Evolutionary conservation across 371 early-diverging fungal genomes (phyloP).

Genomic region (Synchytrium microbalum): DNA sequence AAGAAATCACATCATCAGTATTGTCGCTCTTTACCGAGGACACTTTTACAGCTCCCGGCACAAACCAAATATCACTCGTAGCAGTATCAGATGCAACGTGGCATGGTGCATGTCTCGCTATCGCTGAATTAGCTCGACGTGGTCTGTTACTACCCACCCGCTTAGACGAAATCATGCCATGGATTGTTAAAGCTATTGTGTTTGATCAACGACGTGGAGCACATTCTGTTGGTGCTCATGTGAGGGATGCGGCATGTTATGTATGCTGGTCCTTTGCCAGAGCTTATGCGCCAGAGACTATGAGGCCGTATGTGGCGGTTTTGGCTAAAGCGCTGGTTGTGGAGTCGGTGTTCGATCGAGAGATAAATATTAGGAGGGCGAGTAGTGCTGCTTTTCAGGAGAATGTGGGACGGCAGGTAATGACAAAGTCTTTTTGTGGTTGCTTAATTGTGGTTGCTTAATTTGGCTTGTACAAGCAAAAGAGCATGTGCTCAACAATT

Average conservation of each 20-base stretch:
- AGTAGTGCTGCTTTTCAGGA: conserved; percentile 96
- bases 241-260: conserved; percentile 93
- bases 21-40: conserved; percentile 55
- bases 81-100: conserved; percentile 83
- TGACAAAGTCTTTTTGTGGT: no score
- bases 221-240: no score
- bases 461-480: no score
- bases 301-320: conserved; percentile 49
- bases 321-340: conserved; percentile 69
- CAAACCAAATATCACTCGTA: conserved; percentile 50
- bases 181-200: conserved; percentile 50
- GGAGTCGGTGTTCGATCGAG: conserved; percentile 78
- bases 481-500: no score
- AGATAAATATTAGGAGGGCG: conserved; percentile 90
- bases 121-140: conserved; percentile 86
- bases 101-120: conserved; percentile 90
- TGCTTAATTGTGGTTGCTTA: no score
- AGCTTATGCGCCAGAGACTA: conserved; percentile 66
- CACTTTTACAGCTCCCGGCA: conserved; percentile 2
- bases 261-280: conserved; percentile 96
- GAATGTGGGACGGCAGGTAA: conserved; percentile 85
- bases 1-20: conserved; percentile 70
- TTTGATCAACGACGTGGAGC: background rate
- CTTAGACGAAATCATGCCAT: conserved; percentile 62
- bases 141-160: conserved; percentile 69